Evolutionary conservation across 768 basidiomycete genomes (phyloP), one percentile per base, ranked within the genome.

Genomic region (Pulveroboletus sp.): DNA sequence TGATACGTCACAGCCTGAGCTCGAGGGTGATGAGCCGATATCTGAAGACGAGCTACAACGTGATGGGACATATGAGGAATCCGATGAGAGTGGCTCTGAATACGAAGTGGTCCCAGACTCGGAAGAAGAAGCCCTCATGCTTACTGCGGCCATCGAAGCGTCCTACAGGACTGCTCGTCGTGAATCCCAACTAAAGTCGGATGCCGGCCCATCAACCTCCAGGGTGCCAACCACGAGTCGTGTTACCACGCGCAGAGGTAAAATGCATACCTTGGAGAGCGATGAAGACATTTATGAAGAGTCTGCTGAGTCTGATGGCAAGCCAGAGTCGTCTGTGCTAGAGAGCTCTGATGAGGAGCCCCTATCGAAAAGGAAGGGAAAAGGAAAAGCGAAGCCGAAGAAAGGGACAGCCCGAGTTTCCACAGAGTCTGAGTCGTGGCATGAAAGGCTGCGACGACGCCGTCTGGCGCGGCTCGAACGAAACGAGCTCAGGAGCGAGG

Each of bases 51-150:
- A 68, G 17, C 58, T 71, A 35, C 74, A 75, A 35, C 73, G 70
- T 51, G 68, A 71, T 41, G 75, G 75, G 38, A 56, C 65, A 18
- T 41, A 75, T 26, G 69, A 73, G 10, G 83, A 84, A 50, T 81
- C 77, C 15, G 76, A 76, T 28, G 76, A 72, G 47, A 67, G 67
- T 51, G 82, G 74, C 26, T 86, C 86, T 36, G 84, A 84, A 49
- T 86, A 83, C 55, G 70, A 77, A 37, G 63, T 68, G 13, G 63
- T 57, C 3, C 45, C 67, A 17, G 72, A 73, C 24, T 72, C 72
- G 38, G 71, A 74, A 31, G 57, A 71, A 31, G 69, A 72, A 15
- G 57, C 51, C 0, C 48, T 80, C 18, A 77, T 86, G 81, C 35
- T 89, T 14, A 68, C 73, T 38, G 75, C 73, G 21, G 86, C 83